Percentiles rank a stretch among this genome's conserved stretches.
Conservation (phyloP, 345 rosid genomes). For the Arabidopsis arenosa region DNA sequence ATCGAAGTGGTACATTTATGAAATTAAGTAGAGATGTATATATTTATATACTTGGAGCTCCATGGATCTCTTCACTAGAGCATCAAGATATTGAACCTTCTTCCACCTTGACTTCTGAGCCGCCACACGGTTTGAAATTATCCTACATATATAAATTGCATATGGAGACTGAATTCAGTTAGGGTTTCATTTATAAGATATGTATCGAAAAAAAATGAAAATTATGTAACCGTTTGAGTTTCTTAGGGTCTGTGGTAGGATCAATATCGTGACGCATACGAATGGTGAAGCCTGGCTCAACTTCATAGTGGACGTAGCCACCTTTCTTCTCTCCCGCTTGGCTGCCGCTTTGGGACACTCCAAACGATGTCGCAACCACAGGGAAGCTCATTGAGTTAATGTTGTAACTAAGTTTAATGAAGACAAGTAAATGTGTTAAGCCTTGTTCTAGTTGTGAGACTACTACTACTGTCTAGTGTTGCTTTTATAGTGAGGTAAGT, state of each 20-base stretch:
- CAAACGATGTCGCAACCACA: not conserved
- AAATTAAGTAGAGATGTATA: not conserved
- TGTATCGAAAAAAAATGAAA: not conserved
- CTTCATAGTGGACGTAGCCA: conserved; percentile 16
- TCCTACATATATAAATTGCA: not conserved
- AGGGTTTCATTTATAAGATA: not conserved
- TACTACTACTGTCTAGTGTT: not conserved
- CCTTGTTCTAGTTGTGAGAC: not conserved
- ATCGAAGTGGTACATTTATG: not conserved
- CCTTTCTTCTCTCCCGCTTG: conserved; percentile 27
- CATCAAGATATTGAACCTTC: conserved; percentile 27
- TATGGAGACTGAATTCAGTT: not conserved
- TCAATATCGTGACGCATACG: conserved; percentile 24
- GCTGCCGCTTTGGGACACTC: not conserved
- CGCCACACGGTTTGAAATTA: conserved; percentile 34
- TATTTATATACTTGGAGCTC: conserved; percentile 32
- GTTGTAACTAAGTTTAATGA: not conserved
- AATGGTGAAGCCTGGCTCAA: conserved; percentile 33
- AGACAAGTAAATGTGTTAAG: not conserved
- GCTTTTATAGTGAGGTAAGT: conserved; percentile 2
- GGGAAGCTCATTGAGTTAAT: conserved; percentile 2
- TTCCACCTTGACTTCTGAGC: conserved; percentile 38
- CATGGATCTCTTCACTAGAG: not conserved
- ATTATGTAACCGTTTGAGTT: conserved; percentile 35
- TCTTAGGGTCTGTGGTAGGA: conserved; percentile 28